A percentile compares a stretch with the other conserved stretches of the same genome.
These are phyloP conservation scores for Dioscorea dumetorum DNA, from an alignment of 106 monocot genomes.

Conservation along the genomic window DNA sequence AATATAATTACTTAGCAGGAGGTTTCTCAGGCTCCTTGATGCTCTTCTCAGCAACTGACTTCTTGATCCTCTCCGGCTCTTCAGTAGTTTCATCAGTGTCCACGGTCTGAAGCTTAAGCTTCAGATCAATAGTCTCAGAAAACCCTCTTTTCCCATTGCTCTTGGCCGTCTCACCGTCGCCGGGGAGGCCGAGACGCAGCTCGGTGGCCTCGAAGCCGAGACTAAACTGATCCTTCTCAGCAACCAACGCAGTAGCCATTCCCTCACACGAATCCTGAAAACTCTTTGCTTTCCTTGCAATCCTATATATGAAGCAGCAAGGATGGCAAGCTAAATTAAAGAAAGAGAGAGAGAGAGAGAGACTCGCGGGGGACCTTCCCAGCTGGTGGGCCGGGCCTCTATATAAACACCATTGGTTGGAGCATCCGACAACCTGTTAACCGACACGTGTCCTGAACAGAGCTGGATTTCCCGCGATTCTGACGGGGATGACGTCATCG, in stretches of 20 bases:
- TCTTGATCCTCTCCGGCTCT: slow-evolving; percentile 14
- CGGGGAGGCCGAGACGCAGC: slow-evolving; percentile 65
- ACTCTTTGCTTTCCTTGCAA: neutral
- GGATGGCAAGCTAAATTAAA: neutral
- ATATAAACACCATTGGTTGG: too few species aligned
- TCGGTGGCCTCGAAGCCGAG: slow-evolving; percentile 52
- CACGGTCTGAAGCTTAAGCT: slow-evolving; percentile 42
- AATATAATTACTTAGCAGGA: slow-evolving; percentile 41
- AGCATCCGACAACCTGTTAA: neutral
- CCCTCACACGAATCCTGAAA: neutral
- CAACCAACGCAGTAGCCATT: neutral
- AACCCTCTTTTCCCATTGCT: slow-evolving; percentile 45
- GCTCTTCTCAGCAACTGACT: slow-evolving; percentile 18
- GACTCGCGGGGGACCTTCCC: too few species aligned
- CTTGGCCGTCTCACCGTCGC: slow-evolving; percentile 15
- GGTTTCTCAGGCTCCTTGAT: slow-evolving; percentile 39
- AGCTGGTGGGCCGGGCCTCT: too few species aligned
- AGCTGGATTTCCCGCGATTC: slow-evolving; percentile 9
- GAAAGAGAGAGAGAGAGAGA: too few species aligned
- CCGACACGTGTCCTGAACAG: neutral
- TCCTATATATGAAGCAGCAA: neutral
- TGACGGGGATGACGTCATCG: slow-evolving; percentile 2
- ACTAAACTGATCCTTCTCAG: slow-evolving; percentile 5
- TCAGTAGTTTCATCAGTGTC: slow-evolving; percentile 4
- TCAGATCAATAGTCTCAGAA: slow-evolving; percentile 43